Conservation (phyloP, 2,329 filamentous ascomycete genomes). For the Sclerotinia nivalis region DNA sequence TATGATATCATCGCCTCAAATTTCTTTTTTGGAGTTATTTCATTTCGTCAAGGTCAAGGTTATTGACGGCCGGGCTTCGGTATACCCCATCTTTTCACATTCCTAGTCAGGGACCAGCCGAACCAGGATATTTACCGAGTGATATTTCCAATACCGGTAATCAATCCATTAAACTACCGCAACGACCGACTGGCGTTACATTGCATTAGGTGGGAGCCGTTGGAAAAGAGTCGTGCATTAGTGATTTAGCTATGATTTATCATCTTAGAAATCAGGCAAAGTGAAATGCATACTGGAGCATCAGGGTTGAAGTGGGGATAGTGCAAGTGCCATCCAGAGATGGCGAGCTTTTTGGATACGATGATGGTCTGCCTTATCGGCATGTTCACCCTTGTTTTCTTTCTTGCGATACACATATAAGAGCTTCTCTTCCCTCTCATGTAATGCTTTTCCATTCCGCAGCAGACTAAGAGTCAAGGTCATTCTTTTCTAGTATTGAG, state of each 20-base stretch:
- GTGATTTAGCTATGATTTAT: neutral
- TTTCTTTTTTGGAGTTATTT: no score
- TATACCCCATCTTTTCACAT: no score
- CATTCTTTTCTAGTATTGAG: neutral
- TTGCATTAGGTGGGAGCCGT: neutral
- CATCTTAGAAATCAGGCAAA: neutral
- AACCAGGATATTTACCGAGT: no score
- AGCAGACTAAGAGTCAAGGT: neutral
- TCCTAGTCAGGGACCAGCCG: no score
- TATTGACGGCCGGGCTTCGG: no score
- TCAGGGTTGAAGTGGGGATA: neutral
- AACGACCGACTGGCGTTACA: no score
- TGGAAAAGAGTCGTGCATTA: neutral
- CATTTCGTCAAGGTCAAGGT: no score
- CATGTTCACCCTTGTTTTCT: neutral
- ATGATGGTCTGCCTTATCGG: neutral
- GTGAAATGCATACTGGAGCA: neutral
- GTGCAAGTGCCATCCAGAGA: neutral
- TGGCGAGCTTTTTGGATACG: neutral
- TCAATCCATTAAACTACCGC: neutral
- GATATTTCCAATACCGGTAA: no score
- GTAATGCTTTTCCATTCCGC: neutral
- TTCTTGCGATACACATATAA: neutral
- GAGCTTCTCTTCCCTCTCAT: neutral
- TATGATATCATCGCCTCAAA: no score